Conservation (phyloP, 345 rosid species). For the Bruguiera parviflora region DNA sequence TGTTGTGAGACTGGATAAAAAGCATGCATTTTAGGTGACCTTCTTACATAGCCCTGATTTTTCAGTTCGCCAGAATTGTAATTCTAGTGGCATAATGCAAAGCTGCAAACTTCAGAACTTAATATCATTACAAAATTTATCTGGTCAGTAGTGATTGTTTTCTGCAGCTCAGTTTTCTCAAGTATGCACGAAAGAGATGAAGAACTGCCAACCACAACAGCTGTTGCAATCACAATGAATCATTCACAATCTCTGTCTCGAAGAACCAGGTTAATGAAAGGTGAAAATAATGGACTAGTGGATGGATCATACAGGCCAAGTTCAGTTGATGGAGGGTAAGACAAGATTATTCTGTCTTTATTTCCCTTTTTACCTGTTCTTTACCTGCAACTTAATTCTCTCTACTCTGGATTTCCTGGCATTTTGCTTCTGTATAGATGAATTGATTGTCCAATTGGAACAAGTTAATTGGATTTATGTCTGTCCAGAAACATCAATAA, state of each 20-base stretch:
- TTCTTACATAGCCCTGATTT: neutral
- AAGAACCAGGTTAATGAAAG: conserved; percentile 81
- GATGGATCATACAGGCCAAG: conserved; percentile 68
- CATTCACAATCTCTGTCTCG: conserved; percentile 82
- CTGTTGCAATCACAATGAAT: conserved; percentile 58
- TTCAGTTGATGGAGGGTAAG: conserved; percentile 77
- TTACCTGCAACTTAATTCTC: neutral
- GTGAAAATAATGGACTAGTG: conserved; percentile 64
- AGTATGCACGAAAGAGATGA: conserved; percentile 81
- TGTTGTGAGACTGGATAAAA: neutral
- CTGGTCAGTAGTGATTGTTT: conserved; percentile 30
- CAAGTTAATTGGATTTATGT: neutral
- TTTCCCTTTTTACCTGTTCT: neutral
- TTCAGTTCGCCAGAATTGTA: neutral
- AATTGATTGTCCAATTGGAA: neutral
- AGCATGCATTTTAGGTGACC: neutral
- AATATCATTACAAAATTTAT: neutral
- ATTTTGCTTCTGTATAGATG: neutral
- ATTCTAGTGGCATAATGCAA: too few species aligned
- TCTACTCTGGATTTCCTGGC: neutral
- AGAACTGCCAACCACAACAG: conserved; percentile 81
- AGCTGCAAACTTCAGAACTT: too few species aligned
- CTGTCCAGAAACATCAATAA: neutral
- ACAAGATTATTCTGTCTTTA: conserved; percentile 8
- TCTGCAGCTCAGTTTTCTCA: conserved; percentile 73